These are phyloP conservation scores for Trichosporon sp. DNA, from an alignment of 1,284 basidiomycete species.

Conservation along the genomic window DNA sequence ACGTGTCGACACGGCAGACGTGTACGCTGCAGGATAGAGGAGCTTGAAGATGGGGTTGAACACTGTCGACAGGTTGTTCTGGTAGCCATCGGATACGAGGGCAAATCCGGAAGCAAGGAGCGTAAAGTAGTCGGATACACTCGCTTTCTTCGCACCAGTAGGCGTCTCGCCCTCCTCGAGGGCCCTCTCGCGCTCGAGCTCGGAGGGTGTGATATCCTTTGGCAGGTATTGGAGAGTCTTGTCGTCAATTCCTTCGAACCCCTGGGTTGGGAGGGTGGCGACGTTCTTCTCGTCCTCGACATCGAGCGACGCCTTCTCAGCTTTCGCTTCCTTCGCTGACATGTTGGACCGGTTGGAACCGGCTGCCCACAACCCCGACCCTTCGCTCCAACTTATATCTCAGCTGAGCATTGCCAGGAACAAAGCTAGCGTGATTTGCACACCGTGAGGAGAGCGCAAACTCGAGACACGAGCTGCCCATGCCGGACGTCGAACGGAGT, in stretches of 20 bases:
- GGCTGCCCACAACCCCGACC: background rate
- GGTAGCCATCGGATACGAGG: constrained; percentile 44
- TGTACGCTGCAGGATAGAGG: constrained; percentile 20
- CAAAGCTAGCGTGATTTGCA: background rate
- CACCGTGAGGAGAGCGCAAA: background rate
- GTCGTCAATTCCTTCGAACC: background rate
- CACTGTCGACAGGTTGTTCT: constrained; percentile 30
- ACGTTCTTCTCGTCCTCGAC: background rate
- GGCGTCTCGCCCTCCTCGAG: background rate
- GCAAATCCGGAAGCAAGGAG: constrained; percentile 29
- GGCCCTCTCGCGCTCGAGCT: background rate
- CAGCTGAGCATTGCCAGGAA: background rate
- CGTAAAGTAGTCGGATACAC: constrained; percentile 25
- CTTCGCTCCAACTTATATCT: background rate
- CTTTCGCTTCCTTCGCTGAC: background rate
- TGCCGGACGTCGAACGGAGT: background rate
- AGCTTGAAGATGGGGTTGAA: constrained; percentile 18
- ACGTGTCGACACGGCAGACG: constrained; percentile 27
- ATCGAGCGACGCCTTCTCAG: background rate
- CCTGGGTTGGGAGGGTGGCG: background rate
- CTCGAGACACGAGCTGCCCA: background rate
- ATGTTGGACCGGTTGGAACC: background rate
- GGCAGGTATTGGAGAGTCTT: background rate
- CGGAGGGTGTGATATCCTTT: background rate
- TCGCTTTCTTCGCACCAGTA: background rate